A percentile compares a stretch with the other conserved stretches of the same genome.
These are phyloP conservation scores for Lipomyces chichibuensis DNA, from an alignment of 805 yeast genomes.

Conservation along the genomic window DNA sequence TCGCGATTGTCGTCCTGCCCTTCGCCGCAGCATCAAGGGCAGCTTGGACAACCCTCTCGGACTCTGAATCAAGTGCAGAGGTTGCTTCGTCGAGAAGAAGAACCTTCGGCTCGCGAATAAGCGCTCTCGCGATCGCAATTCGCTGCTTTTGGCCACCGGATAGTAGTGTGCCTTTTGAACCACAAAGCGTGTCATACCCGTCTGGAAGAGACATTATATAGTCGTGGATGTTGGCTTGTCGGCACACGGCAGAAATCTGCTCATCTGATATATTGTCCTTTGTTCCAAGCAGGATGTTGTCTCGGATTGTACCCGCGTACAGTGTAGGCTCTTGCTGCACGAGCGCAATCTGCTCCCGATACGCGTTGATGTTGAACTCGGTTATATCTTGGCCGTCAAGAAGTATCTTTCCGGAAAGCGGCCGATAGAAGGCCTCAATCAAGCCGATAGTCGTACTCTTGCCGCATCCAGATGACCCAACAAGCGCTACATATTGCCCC, in stretches of 20 bases:
- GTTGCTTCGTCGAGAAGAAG: constrained; percentile 63
- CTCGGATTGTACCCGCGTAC: constrained; percentile 78
- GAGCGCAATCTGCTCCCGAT: constrained; percentile 59
- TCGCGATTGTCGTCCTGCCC: constrained; percentile 69
- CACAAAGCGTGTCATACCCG: constrained; percentile 56
- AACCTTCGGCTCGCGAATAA: constrained; percentile 58
- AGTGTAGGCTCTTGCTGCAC: constrained; percentile 64
- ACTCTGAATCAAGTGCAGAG: constrained; percentile 57
- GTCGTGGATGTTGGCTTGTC: constrained; percentile 55
- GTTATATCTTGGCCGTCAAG: constrained; percentile 31
- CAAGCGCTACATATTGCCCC: constrained; percentile 84
- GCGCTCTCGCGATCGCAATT: constrained; percentile 64
- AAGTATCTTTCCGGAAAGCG: constrained; percentile 25
- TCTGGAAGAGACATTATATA: constrained; percentile 59
- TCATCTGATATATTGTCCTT: constrained; percentile 45
- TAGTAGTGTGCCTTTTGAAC: constrained; percentile 53
- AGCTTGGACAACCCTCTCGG: constrained; percentile 67
- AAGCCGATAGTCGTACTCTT: constrained; percentile 53
- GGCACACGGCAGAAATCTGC: constrained; percentile 49
- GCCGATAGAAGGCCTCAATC: constrained; percentile 45
- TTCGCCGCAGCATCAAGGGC: constrained; percentile 63
- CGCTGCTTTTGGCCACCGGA: constrained; percentile 71
- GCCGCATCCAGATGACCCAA: constrained; percentile 78
- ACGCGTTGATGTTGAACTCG: constrained; percentile 51
- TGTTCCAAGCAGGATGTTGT: constrained; percentile 60